Conservation (phyloP, 257 asterid species). For the Henckelia pumila region DNA sequence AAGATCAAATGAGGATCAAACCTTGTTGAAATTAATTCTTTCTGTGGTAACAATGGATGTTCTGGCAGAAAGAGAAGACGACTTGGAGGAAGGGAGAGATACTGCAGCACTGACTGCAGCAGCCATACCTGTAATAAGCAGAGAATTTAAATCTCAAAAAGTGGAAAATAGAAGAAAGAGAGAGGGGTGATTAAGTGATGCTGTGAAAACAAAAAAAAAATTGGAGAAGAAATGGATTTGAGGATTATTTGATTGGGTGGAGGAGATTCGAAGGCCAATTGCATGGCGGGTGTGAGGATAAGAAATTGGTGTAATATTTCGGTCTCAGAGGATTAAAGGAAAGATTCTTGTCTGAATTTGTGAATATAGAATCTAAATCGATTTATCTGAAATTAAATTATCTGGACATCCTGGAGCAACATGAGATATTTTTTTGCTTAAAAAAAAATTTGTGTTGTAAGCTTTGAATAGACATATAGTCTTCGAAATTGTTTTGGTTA, state of each 20-base stretch:
- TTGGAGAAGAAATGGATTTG: neutral
- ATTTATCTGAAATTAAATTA: no score
- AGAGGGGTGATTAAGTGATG: slow-evolving; percentile 11
- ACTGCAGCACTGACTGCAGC: slow-evolving; percentile 95
- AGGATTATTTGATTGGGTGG: slow-evolving; percentile 43
- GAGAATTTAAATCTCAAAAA: slow-evolving; percentile 14
- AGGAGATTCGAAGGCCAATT: slow-evolving; percentile 41
- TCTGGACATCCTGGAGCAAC: neutral
- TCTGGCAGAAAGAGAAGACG: slow-evolving; percentile 57
- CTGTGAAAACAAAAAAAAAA: neutral
- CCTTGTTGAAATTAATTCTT: slow-evolving; percentile 72
- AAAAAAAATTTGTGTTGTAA: neutral
- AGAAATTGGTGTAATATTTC: slow-evolving; percentile 20
- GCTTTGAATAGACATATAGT: no score
- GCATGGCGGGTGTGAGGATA: slow-evolving; percentile 45
- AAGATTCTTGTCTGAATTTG: neutral
- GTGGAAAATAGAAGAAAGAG: slow-evolving; percentile 14
- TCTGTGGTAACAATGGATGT: slow-evolving; percentile 57
- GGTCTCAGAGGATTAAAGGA: neutral
- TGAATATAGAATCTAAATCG: neutral
- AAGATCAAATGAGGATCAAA: slow-evolving; percentile 17
- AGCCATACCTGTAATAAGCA: slow-evolving; percentile 52
- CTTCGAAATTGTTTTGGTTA: no score
- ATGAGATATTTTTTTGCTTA: no score
- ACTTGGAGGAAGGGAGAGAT: slow-evolving; percentile 73